Percentiles rank a stretch among this genome's conserved stretches.
Conservation (phyloP, 805 yeast species). For the Cyberlindnera mrakii region DNA sequence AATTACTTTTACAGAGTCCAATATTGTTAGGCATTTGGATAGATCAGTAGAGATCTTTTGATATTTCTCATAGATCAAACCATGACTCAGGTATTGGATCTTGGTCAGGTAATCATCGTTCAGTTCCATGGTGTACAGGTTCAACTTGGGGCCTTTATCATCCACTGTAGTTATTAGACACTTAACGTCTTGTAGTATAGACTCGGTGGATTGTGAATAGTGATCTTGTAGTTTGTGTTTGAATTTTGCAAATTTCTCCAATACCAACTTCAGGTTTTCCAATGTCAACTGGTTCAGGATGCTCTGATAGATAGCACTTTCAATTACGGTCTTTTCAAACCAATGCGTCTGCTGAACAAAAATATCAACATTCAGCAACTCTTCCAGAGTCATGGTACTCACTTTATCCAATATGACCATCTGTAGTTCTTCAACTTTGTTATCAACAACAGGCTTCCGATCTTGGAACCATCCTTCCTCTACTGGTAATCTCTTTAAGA, state of each 20-base stretch:
- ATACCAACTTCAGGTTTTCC: slow-evolving; percentile 7
- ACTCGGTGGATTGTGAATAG: slow-evolving; percentile 1
- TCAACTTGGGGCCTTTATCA: slow-evolving; percentile 6
- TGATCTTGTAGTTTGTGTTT: neutral
- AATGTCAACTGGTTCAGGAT: slow-evolving; percentile 2
- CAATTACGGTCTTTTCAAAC: slow-evolving; percentile 5
- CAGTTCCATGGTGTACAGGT: slow-evolving; percentile 9
- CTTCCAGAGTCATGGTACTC: slow-evolving; percentile 2
- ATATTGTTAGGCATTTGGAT: neutral
- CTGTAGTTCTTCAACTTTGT: slow-evolving; percentile 10
- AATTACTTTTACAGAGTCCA: slow-evolving; percentile 1
- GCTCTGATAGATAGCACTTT: slow-evolving; percentile 2
- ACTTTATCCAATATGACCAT: slow-evolving; percentile 7
- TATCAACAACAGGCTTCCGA: slow-evolving; percentile 4
- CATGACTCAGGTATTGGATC: slow-evolving; percentile 14
- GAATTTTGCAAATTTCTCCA: slow-evolving; percentile 6
- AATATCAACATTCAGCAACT: slow-evolving; percentile 5
- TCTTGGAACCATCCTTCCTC: slow-evolving; percentile 9
- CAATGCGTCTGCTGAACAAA: slow-evolving; percentile 2
- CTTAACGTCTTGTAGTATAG: neutral
- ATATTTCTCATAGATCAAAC: slow-evolving; percentile 10
- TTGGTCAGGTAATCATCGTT: slow-evolving; percentile 11
- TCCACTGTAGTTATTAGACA: slow-evolving; percentile 1
- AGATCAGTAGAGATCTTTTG: slow-evolving; percentile 7
- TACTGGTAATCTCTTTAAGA: slow-evolving; percentile 4